These are phyloP conservation scores for peach (Prunus persica) DNA, from an alignment of 306 rosid genomes.

Conservation along the genomic window Prunus_persica_NCBIv2 NC_034010.1:26798001-26798500, in stretches of 20 bases:
- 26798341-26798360: slow-evolving; percentile 78
- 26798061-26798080: neutral
- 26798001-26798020: neutral
- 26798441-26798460: slow-evolving; percentile 87
- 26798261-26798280: slow-evolving; percentile 67
- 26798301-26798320: slow-evolving; percentile 78
- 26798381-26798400: slow-evolving; percentile 91
- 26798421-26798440: slow-evolving; percentile 80
- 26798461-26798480: slow-evolving; percentile 90
- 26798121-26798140: slow-evolving; percentile 80
- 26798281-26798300: slow-evolving; percentile 86
- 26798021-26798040: neutral
- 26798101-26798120: slow-evolving; percentile 68
- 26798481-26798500: slow-evolving; percentile 59
- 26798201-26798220: slow-evolving; percentile 47
- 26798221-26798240: slow-evolving; percentile 80
- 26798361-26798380: slow-evolving; percentile 84
- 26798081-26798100: slow-evolving; percentile 62
- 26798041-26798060: neutral
- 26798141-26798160: slow-evolving; percentile 79
- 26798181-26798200: slow-evolving; percentile 52
- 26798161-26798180: slow-evolving; percentile 90
- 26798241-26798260: slow-evolving; percentile 64
- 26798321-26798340: slow-evolving; percentile 93
- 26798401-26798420: slow-evolving; percentile 92